A percentile compares a stretch with the other conserved stretches of the same genome.
Conservation (phyloP, 768 basidiomycete species). For the Lactifluus piperatus region DNA sequence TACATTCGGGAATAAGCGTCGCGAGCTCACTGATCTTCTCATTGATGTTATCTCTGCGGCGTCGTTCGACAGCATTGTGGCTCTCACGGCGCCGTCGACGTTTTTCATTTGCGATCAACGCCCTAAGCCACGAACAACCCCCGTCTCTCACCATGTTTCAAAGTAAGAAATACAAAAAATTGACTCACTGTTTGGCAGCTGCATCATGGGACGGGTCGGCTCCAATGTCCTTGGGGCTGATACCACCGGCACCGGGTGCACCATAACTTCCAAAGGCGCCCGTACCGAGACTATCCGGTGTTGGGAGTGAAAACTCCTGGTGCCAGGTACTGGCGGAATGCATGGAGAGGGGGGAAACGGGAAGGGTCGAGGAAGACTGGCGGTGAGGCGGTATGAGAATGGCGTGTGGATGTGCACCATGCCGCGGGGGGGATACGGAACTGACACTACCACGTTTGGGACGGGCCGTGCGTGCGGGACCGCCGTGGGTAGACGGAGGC, state of each 20-base stretch:
- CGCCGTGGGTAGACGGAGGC: conserved; percentile 24
- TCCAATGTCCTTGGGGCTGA: conserved; percentile 30
- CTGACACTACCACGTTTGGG: conserved; percentile 52
- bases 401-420: conserved; percentile 41
- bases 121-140: conserved; percentile 24
- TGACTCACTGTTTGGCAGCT: conserved; percentile 33
- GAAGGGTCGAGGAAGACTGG: conserved; percentile 21
- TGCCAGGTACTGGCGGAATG: conserved; percentile 14
- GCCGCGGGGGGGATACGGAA: conserved; percentile 44
- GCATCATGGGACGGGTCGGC: conserved; percentile 23
- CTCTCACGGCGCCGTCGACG: conserved; percentile 71
- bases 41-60: conserved; percentile 88
- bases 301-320: conserved; percentile 25
- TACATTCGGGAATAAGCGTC: conserved; percentile 78
- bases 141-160: neutral
- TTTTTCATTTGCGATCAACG: conserved; percentile 70
- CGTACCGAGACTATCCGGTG: conserved; percentile 24
- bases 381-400: conserved; percentile 53
- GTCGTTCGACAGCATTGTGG: conserved; percentile 87
- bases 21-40: conserved; percentile 90
- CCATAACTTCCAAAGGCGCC: conserved; percentile 17
- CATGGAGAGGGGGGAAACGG: conserved; percentile 26
- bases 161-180: neutral
- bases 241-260: conserved; percentile 21
- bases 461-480: conserved; percentile 37